These are phyloP conservation scores for Hericium erinaceus DNA, from an alignment of 768 basidiomycete species.

Conservation along the genomic window DNA sequence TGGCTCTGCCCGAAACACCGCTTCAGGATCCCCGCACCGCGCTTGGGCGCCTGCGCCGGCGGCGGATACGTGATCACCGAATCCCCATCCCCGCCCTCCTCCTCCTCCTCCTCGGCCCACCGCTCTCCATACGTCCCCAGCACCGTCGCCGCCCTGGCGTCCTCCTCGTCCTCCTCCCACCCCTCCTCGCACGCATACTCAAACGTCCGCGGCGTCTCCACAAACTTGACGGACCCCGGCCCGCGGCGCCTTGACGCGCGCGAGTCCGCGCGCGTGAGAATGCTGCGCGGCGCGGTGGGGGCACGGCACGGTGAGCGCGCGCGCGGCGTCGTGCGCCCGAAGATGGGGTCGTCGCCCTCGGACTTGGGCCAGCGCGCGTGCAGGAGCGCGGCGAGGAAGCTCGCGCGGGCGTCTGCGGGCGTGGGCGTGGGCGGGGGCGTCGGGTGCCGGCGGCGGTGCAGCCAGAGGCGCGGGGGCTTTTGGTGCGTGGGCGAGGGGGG, in stretches of 20 bases:
- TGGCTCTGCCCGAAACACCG: constrained; percentile 11
- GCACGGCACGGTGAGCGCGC: constrained; percentile 13
- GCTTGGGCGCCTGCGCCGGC: constrained; percentile 13
- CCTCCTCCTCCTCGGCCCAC: not conserved
- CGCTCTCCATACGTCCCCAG: not conserved
- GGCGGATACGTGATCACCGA: constrained; percentile 18
- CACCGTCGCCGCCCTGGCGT: not conserved
- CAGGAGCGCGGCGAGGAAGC: constrained; percentile 12
- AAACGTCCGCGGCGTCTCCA: not conserved
- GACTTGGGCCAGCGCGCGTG: constrained; percentile 15
- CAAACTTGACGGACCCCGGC: constrained; percentile 15
- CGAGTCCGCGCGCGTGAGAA: constrained; percentile 10
- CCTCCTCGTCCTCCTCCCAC: constrained; percentile 10
- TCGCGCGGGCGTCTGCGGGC: constrained; percentile 5
- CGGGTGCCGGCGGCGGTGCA: constrained; percentile 36
- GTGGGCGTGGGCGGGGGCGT: constrained; percentile 13
- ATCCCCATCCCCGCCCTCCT: constrained; percentile 8
- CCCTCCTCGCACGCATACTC: not conserved
- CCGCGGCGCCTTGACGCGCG: constrained; percentile 8
- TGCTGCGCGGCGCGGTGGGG: constrained; percentile 12
- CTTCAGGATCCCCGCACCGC: constrained; percentile 13
- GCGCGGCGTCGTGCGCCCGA: constrained; percentile 14
- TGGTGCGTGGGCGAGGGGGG: constrained; percentile 18
- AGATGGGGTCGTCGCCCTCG: constrained; percentile 13
- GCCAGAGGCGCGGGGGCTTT: constrained; percentile 33